Evolutionary conservation across 1,139 yeast species (phyloP), one percentile per base, ranked within the genome.

Genomic region (Yamadazyma jaroonii): DNA sequence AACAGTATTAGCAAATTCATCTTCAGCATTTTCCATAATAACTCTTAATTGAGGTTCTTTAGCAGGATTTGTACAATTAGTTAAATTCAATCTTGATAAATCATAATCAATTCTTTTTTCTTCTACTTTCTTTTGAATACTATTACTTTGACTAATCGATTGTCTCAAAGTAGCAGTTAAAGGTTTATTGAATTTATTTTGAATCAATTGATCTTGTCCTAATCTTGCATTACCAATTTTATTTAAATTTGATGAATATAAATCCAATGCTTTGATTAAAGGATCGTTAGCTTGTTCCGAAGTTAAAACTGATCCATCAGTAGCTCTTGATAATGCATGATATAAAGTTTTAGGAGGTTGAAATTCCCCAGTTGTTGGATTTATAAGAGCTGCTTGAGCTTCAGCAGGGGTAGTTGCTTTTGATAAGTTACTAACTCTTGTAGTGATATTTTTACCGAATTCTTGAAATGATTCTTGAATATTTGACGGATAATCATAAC

Each of bases 401-500:
- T 88, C 96, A 10, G 81, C 77, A 4, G 94, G 88, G 13, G 86
- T 75, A 34, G 85, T 77, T 15, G 92, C 96, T 54, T 76, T 77
- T 21, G 90, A 76, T 48, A 86, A 71, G 45, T 80, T 85, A 39
- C 76, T 69, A 34, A 86, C 85, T 54, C 88, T 77, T 39, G 73
- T 72, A 37, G 83, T 68, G 44, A 87, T 74, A 46, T 77, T 77
- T 61, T 81, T 81, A 38, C 90, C 81, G 45, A 87, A 76, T 47
- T 85, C 94, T 37, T 74, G 73, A 47, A 87, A 77, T 13, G 92
- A 81, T 56, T 87, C 96, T 52, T 73, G 81, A 40, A 70, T 56
- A 54, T 84, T 83, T 39, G 81, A 77, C n/a, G 96, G 96, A 59
- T 87, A 87, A 61, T 88, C 96, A 61, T 88, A 87, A 39, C 84